Percentiles rank a stretch among this genome's conserved stretches.
Conservation (phyloP, 1,139 yeast genomes). For the Saccharomyces hybrid region DNA sequence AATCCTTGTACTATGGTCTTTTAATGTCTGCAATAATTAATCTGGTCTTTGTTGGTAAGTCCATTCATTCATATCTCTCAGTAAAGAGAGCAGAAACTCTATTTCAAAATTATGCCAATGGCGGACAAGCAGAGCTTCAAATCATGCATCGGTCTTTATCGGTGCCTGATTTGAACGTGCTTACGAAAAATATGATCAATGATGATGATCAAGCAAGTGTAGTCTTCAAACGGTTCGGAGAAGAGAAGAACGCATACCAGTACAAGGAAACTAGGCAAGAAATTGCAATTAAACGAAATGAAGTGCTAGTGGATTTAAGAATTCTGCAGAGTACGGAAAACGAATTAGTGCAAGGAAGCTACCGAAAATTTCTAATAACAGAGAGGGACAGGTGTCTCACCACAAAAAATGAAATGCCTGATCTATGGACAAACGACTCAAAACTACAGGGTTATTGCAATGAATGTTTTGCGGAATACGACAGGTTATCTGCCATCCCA, state of each 20-base stretch:
- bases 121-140: conserved; percentile 33
- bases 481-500: conserved; percentile 6
- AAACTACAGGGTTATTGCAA: conserved; percentile 30
- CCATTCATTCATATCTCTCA: conserved; percentile 59
- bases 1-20: conserved; percentile 15
- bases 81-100: conserved; percentile 46
- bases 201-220: conserved; percentile 16
- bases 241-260: conserved; percentile 24
- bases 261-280: conserved; percentile 49
- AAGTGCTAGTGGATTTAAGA: conserved; percentile 58
- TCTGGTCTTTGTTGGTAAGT: conserved; percentile 43
- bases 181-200: conserved; percentile 27
- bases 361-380: conserved; percentile 61
- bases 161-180: conserved; percentile 54
- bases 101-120: conserved; percentile 36
- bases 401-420: conserved; percentile 29
- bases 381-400: conserved; percentile 56
- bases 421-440: conserved; percentile 23
- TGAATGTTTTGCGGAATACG: conserved; percentile 31
- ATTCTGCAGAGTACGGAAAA: conserved; percentile 62
- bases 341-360: conserved; percentile 59
- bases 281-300: conserved; percentile 68
- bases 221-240: conserved; percentile 24
- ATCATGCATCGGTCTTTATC: conserved; percentile 58
- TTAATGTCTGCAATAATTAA: conserved; percentile 37